Conservation (phyloP, 2,329 filamentous ascomycete species). For the Sclerotinia nivalis region DNA sequence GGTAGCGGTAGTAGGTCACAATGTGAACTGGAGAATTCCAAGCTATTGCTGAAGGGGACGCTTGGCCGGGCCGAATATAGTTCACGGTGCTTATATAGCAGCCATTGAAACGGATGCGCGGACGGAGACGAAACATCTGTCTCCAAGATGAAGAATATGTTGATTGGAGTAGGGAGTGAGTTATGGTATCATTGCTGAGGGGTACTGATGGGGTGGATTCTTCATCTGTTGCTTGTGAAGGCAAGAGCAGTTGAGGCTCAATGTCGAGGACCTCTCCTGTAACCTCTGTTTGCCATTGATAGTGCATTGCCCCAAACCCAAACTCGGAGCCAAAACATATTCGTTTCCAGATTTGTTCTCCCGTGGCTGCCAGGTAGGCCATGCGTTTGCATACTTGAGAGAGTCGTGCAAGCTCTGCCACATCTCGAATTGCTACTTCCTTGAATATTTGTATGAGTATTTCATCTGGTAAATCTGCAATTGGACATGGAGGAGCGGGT, state of each 20-base stretch:
- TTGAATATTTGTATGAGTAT: slow-evolving; percentile 77
- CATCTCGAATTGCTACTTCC: slow-evolving; percentile 70
- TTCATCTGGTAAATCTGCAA: slow-evolving; percentile 77
- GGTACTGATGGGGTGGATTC: slow-evolving; percentile 2
- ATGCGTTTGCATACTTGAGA: slow-evolving; percentile 83
- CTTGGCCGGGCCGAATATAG: slow-evolving; percentile 81
- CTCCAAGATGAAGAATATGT: slow-evolving; percentile 57
- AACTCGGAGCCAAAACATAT: slow-evolving; percentile 69
- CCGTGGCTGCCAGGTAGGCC: slow-evolving; percentile 79
- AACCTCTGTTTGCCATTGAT: slow-evolving; percentile 67
- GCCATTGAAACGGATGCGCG: slow-evolving; percentile 89
- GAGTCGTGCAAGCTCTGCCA: slow-evolving; percentile 73
- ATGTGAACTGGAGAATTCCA: slow-evolving; percentile 88
- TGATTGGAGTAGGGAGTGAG: slow-evolving; percentile 12
- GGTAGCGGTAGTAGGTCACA: slow-evolving; percentile 96
- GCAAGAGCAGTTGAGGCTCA: slow-evolving; percentile 14
- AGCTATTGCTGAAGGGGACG: slow-evolving; percentile 66
- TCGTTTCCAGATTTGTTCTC: slow-evolving; percentile 83
- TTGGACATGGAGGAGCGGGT: slow-evolving; percentile 74
- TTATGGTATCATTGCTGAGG: slow-evolving; percentile 8
- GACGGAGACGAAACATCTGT: slow-evolving; percentile 76
- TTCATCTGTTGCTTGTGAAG: slow-evolving; percentile 16
- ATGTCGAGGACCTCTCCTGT: slow-evolving; percentile 54
- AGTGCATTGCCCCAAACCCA: slow-evolving; percentile 83
- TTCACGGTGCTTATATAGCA: slow-evolving; percentile 97